A percentile compares a stretch with the other conserved stretches of the same genome.
Evolutionary conservation across 495 filamentous ascomycete species (phyloP).

Genomic region (Xylaria scruposa): DNA sequence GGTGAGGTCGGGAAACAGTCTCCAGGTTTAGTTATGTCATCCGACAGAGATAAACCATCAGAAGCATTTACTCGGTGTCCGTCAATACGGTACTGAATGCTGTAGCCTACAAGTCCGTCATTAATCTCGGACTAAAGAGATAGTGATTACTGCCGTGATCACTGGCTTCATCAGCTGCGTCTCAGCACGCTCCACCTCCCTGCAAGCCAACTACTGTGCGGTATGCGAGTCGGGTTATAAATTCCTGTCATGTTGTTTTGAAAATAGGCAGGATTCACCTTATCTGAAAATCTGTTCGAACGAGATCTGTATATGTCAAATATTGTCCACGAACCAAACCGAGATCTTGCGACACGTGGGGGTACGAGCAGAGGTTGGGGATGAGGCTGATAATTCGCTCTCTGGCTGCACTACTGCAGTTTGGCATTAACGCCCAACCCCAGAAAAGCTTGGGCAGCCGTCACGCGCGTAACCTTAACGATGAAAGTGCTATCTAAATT

Average conservation of each 20-base stretch:
- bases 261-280: not conserved
- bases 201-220: too few species aligned
- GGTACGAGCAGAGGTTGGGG: not conserved
- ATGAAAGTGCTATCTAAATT: not conserved
- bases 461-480: not conserved
- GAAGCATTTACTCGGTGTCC: too few species aligned
- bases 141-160: not conserved
- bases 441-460: not conserved
- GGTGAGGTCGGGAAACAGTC: too few species aligned
- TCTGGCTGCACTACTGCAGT: not conserved
- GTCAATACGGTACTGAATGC: too few species aligned
- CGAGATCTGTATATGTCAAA: not conserved
- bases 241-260: not conserved
- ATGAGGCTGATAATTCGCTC: slow-evolving; percentile 14
- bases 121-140: not conserved
- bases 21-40: too few species aligned
- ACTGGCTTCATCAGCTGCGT: too few species aligned
- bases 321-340: slow-evolving; percentile 18
- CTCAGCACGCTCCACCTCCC: too few species aligned
- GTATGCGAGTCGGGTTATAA: not conserved
- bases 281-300: slow-evolving; percentile 2
- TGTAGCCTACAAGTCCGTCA: too few species aligned
- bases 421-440: not conserved
- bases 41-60: too few species aligned
- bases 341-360: slow-evolving; percentile 17